Evolutionary conservation across 768 basidiomycete species (phyloP).

Genomic region (Vishniacozyma victoriae): DNA sequence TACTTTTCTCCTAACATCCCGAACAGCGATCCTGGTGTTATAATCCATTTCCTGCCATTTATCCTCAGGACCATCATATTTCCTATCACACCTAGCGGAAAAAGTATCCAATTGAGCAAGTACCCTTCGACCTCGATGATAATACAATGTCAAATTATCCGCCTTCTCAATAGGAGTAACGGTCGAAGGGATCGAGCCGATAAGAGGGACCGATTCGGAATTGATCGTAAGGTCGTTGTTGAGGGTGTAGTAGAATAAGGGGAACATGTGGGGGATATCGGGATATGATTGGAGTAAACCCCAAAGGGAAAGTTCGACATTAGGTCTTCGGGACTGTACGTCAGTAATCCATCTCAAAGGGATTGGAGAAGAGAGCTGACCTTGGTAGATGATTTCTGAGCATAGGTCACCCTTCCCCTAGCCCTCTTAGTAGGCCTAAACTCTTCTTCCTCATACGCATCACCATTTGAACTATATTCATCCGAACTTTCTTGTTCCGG

Average conservation of each 20-base stretch:
- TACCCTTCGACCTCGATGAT: conserved; percentile 41
- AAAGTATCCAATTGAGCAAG: conserved; percentile 45
- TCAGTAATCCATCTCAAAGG: background rate
- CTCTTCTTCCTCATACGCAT: conserved; percentile 39
- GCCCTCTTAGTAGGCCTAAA: conserved; percentile 32
- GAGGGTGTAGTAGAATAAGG: conserved; percentile 45
- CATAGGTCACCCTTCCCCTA: conserved; percentile 17
- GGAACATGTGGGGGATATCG: conserved; percentile 37
- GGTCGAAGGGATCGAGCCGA: conserved; percentile 45
- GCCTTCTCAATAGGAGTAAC: conserved; percentile 40
- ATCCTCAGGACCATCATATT: conserved; percentile 42
- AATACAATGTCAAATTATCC: conserved; percentile 32
- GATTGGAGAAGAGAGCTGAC: conserved; percentile 11
- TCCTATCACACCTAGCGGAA: conserved; percentile 41
- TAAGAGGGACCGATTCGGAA: conserved; percentile 44
- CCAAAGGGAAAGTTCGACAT: conserved; percentile 33
- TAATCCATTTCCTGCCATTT: conserved; percentile 41
- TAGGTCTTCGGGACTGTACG: background rate
- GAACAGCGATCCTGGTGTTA: conserved; percentile 40
- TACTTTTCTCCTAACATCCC: conserved; percentile 44
- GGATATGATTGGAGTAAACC: conserved; percentile 36
- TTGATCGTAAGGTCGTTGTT: conserved; percentile 46
- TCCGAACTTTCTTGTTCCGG: conserved; percentile 16
- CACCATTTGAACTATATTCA: conserved; percentile 10
- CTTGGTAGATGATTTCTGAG: conserved; percentile 8